These are phyloP conservation scores for Puccinia horiana DNA, from an alignment of 1,284 basidiomycete genomes.

Conservation along the genomic window DNA sequence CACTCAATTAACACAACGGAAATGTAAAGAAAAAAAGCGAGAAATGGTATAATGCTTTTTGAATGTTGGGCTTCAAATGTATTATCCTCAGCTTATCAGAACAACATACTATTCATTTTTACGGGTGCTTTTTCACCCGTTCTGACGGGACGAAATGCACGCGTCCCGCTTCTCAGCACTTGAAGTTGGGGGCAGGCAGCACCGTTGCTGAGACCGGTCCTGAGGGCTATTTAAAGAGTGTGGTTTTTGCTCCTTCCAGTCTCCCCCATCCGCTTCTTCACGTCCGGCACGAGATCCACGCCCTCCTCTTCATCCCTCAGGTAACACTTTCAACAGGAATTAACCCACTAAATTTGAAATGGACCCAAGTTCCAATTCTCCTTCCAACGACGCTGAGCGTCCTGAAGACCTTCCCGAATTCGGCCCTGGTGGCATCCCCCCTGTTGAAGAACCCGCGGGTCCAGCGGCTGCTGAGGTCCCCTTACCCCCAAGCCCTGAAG, in stretches of 20 bases:
- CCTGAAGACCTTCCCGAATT: not conserved
- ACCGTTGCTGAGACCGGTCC: too few relatives aligned
- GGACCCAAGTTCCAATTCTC: not conserved
- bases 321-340: not conserved
- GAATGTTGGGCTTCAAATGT: too few relatives aligned
- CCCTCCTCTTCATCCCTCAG: not conserved
- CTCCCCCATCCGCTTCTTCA: not conserved
- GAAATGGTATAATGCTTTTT: too few relatives aligned
- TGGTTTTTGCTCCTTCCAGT: not conserved
- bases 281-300: not conserved
- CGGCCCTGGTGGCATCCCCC: not conserved
- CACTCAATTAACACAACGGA: too few relatives aligned
- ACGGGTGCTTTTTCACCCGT: too few relatives aligned
- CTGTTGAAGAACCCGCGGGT: not conserved
- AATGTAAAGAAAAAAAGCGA: too few relatives aligned
- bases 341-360: not conserved
- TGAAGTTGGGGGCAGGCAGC: too few relatives aligned
- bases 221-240: not conserved
- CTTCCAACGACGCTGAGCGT: not conserved
- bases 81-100: too few relatives aligned
- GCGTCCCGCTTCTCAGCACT: too few relatives aligned
- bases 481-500: not conserved
- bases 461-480: not conserved
- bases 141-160: too few relatives aligned
- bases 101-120: too few relatives aligned